Evolutionary conservation across 345 rosid species (phyloP).

Genomic region (Citrus glauca): DNA sequence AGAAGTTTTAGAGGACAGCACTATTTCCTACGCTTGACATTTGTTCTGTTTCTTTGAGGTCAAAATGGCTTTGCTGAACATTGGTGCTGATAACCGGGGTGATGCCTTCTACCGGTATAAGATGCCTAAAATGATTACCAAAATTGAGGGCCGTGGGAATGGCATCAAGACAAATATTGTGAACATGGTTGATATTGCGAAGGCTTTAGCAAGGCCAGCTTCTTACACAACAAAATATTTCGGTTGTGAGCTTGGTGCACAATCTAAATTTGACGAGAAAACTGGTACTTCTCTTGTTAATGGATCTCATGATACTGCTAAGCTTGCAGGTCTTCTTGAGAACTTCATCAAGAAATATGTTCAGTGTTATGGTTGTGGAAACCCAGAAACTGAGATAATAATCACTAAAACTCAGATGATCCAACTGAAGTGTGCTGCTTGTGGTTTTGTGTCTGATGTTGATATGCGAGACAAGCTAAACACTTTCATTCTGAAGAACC

Average conservation of each 20-base stretch:
- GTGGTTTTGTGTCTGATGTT: constrained; percentile 70
- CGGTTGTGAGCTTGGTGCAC: constrained; percentile 78
- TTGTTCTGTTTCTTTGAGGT: neutral
- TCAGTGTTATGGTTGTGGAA: constrained; percentile 75
- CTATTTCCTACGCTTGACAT: constrained; percentile 2
- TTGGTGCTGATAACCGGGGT: constrained; percentile 75
- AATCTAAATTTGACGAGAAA: constrained; percentile 71
- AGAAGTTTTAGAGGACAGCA: constrained; percentile 3
- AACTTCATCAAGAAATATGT: constrained; percentile 77
- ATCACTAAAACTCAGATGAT: constrained; percentile 64
- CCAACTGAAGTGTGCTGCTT: constrained; percentile 63
- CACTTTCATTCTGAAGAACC: constrained; percentile 56
- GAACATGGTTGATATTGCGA: constrained; percentile 75
- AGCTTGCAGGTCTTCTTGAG: constrained; percentile 70
- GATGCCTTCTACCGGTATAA: constrained; percentile 83
- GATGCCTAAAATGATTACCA: constrained; percentile 74
- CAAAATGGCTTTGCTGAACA: constrained; percentile 69
- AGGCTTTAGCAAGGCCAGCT: constrained; percentile 72
- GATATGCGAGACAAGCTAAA: constrained; percentile 79
- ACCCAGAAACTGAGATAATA: constrained; percentile 66
- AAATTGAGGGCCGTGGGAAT: constrained; percentile 76
- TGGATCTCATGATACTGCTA: constrained; percentile 65
- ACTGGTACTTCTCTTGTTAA: constrained; percentile 60
- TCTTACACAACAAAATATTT: constrained; percentile 71
- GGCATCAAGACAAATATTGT: constrained; percentile 75